Evolutionary conservation across 2,329 filamentous ascomycete species (phyloP).

Genomic region (Sporothrix inflata): DNA sequence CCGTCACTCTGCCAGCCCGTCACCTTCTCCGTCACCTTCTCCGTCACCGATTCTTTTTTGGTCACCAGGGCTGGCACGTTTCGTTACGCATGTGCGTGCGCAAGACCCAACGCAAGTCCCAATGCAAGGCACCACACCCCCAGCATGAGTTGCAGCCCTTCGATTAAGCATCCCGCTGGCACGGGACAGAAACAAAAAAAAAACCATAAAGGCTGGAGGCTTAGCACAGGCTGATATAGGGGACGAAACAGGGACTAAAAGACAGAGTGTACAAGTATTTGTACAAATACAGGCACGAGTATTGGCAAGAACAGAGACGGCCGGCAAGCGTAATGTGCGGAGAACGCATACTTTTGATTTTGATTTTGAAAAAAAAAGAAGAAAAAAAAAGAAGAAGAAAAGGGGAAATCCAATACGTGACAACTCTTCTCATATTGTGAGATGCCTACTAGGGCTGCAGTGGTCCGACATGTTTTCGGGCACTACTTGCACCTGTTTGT

Average conservation of each 20-base stretch:
- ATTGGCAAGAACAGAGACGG: too few species aligned
- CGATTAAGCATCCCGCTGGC: constrained; percentile 1
- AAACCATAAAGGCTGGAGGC: constrained; percentile 1
- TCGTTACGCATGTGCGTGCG: constrained; percentile 15
- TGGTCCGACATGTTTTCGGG: not conserved
- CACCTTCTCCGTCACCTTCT: not conserved
- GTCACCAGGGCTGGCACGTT: constrained; percentile 1
- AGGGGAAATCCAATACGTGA: not conserved
- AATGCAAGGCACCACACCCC: not conserved
- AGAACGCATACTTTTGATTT: not conserved
- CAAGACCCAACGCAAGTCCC: not conserved
- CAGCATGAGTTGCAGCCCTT: constrained; percentile 2
- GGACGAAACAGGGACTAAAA: not conserved
- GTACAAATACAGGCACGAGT: not conserved
- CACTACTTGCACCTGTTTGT: not conserved
- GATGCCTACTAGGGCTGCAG: not conserved
- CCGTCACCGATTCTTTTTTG: not conserved
- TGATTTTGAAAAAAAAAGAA: too few species aligned
- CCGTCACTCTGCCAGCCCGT: not conserved
- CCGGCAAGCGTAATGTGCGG: not conserved
- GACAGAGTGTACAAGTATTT: not conserved
- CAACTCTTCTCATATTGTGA: not conserved
- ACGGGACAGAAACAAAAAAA: not conserved
- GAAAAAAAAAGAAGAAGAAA: too few species aligned
- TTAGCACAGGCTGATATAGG: constrained; percentile 6